phyloP scores from a whole-genome alignment of 2,329 filamentous ascomycete species.

The Colletotrichum sp. region DNA sequence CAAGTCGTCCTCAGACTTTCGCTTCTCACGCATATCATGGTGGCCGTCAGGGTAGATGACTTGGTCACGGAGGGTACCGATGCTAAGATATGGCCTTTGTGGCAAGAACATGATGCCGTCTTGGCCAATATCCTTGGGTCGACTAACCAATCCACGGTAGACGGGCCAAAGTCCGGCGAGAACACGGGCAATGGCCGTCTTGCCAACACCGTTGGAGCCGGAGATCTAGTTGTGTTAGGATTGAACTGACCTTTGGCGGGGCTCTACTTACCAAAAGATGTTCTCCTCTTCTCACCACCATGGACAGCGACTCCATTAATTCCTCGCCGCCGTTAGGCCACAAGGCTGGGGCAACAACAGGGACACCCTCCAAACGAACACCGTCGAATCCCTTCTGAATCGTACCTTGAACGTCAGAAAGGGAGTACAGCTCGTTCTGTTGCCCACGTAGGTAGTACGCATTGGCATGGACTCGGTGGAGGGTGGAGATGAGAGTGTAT shows the following conservation, averaged over 20 bases:
- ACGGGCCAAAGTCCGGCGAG: constrained; percentile 95
- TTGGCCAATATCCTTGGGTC: constrained; percentile 78
- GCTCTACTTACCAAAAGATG: constrained; percentile 71
- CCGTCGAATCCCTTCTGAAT: constrained; percentile 95
- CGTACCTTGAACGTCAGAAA: constrained; percentile 92
- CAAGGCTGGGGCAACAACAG: constrained; percentile 85
- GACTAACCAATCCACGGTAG: constrained; percentile 89
- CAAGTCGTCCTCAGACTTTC: constrained; percentile 79
- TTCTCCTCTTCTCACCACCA: constrained; percentile 89
- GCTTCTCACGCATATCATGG: constrained; percentile 86
- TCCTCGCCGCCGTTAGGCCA: constrained; percentile 93
- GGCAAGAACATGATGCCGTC: constrained; percentile 99
- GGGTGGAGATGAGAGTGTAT: constrained; percentile 92
- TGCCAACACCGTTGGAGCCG: constrained; percentile 92
- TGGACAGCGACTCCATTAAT: constrained; percentile 84
- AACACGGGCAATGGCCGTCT: constrained; percentile 85
- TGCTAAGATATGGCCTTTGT: constrained; percentile 89
- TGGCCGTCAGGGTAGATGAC: constrained; percentile 98
- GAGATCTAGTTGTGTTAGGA: constrained; percentile 64
- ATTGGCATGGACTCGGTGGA: constrained; percentile 91
- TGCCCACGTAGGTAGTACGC: constrained; percentile 78
- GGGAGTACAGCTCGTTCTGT: constrained; percentile 81
- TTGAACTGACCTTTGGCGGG: neutral
- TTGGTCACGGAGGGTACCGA: constrained; percentile 92
- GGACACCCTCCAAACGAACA: constrained; percentile 90